Evolutionary conservation across 768 basidiomycete genomes (phyloP), one percentile per base, ranked within the genome.

Genomic region (Hericium erinaceus): DNA sequence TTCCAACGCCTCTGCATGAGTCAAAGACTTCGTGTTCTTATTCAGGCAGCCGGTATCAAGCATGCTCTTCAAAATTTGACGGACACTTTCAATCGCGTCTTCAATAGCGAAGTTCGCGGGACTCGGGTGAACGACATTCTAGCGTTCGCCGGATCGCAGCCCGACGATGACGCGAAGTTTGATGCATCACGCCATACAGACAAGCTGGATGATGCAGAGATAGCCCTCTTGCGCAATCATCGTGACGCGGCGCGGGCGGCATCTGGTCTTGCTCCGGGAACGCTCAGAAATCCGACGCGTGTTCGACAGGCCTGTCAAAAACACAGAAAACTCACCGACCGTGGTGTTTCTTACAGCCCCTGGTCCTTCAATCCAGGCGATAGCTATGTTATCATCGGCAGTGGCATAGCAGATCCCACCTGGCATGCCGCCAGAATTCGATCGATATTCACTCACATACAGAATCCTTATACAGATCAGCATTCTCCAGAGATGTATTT

Each of bases 1-100:
- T 63, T 68, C 28, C 54, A 40, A 1, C 58, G 44, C 2, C 68
- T 71, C 48, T 64, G 63, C 16, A 57, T 57, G 57, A 57, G 24
- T 8, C 69, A 70, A 57, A 66, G 59, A 24, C 26, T 71, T 2
- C 59, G 60, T 2, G 18, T 52, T 18, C 22, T 37, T 7, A 2
- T 13, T 28, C 11, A 52, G 7, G 33, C 33, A 11, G 16, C 16
- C 51, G 24, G 33, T n/a, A n/a, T 48, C n/a, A 10, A 11, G 8
- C 11, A 52, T 2, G 5, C 12, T 12, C 24, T 52, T 3, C 20
- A 13, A 16, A 26, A 22, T n/a, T 12, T 52, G 33, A 18, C 24
- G n/a, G 24, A 26, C 12, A 2, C 51, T 7, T 52, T 28, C 33
- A 37, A 28, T 13, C 12, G 22, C 1, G 12, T 12, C 7, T 52